These are phyloP conservation scores for Syzygium aqueum DNA, from an alignment of 345 rosid species.

Conservation along the genomic window DNA sequence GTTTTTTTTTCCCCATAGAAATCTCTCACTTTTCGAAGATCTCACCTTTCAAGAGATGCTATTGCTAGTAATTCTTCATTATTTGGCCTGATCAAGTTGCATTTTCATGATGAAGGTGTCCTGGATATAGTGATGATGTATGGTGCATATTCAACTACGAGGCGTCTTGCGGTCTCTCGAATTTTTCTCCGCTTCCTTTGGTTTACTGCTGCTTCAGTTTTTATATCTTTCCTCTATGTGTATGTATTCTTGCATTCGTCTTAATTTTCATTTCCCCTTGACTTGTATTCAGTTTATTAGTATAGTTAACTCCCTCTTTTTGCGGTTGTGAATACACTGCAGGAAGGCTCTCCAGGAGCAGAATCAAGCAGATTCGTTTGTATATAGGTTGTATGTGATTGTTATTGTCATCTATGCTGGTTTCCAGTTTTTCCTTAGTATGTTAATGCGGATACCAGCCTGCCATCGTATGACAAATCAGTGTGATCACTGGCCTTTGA, in stretches of 20 bases:
- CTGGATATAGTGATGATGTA: conserved; percentile 90
- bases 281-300: not conserved
- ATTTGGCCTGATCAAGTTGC: conserved; percentile 1
- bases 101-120: conserved; percentile 43
- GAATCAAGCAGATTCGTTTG: conserved; percentile 32
- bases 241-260: conserved; percentile 27
- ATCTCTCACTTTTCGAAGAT: not conserved
- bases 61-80: not conserved
- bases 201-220: conserved; percentile 67
- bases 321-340: conserved; percentile 12
- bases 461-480: conserved; percentile 67
- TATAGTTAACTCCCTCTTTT: not conserved
- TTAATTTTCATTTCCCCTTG: conserved; percentile 1
- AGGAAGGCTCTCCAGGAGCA: conserved; percentile 70
- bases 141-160: conserved; percentile 92
- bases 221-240: conserved; percentile 84
- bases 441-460: conserved; percentile 83
- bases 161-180: conserved; percentile 72
- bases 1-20: not conserved
- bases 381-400: conserved; percentile 61
- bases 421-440: conserved; percentile 66
- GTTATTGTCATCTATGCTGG: conserved; percentile 77
- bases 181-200: conserved; percentile 80
- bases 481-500: conserved; percentile 72
- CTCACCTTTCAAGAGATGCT: not conserved